A percentile compares a stretch with the other conserved stretches of the same genome.
Conservation (phyloP, 176 grass and related monocot species). For the Pontederia paniculata region DNA sequence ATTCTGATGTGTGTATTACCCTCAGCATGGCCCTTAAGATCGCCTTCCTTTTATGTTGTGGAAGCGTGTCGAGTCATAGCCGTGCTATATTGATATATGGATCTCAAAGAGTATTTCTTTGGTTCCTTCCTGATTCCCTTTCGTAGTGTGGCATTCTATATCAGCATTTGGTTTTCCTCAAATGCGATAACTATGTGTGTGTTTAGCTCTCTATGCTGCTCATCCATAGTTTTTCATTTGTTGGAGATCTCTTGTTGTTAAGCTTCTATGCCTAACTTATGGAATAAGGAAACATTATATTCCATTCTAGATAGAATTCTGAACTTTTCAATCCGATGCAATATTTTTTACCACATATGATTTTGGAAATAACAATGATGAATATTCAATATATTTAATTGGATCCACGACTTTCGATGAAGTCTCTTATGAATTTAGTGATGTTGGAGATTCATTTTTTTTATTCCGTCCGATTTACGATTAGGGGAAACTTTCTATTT, state of each 20-base stretch:
- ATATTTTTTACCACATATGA: no score
- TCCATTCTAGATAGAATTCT: background rate
- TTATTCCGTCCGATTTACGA: no score
- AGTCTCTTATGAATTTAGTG: no score
- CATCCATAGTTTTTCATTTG: background rate
- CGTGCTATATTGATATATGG: constrained; percentile 41
- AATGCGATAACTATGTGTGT: background rate
- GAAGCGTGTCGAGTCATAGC: constrained; percentile 88
- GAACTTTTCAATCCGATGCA: no score
- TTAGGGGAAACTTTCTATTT: no score
- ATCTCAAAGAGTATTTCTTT: constrained; percentile 56
- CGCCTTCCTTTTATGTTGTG: constrained; percentile 46
- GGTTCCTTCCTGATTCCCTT: constrained; percentile 29
- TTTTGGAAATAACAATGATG: no score
- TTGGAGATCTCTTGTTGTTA: background rate
- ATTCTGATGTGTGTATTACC: background rate
- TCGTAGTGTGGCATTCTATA: constrained; percentile 8
- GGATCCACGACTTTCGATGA: no score
- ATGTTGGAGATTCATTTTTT: no score
- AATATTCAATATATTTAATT: no score
- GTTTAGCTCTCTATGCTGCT: background rate
- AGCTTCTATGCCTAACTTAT: background rate
- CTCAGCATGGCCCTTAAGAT: constrained; percentile 68
- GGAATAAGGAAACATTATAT: constrained; percentile 1
- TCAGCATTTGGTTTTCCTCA: constrained; percentile 17